Base-by-base conservation (phyloP, 2,329 filamentous ascomycete genomes). In the Aspergillus candidus region DNA sequence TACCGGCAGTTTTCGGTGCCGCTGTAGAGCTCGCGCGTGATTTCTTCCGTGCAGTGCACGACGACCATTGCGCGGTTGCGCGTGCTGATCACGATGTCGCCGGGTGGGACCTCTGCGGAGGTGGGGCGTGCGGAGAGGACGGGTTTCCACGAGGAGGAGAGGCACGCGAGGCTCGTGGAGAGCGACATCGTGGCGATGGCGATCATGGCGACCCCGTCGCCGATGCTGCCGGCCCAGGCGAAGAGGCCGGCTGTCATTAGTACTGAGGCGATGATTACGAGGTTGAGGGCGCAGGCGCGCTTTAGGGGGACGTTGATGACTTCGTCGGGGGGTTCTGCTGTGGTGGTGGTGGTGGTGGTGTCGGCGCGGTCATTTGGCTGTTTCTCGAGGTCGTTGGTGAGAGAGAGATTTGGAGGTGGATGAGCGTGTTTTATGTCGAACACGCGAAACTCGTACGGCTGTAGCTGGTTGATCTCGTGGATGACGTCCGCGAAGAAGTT, bases 401-500 rank as follows among this genome's bases (percentile, higher is more conserved):
- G 15, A 15, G 15, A 15, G 15, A 15, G 3, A 15, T 15, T 4
- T 15, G 15, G 15, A 15, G 15, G 15, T 15, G 15, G 15, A 22
- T 22, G 18, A 7, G 17, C 13, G 31, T 46, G 38, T 3, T 15
- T 10, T n/a, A 53, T 49, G 3, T 33, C 8, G 35, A 36, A 53
- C 8, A n/a, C 27, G 4, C 43, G 49, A 30, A 51, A 51, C 14
- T 46, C 41, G 11, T 35, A 51, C 3, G 32, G 40, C 30, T 43
- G 3, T 11, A 53, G 12, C 5, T 40, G 29, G 4, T 49, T 36
- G 6, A 51, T 32, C 8, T 75, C 73, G 41, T 79, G 76, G 43
- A 82, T 73, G 48, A 82, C 76, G 50, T 79, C 79, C 27, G 78
- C 77, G 52, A 82, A 83, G 67, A 79, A 82, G 41, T 79, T 78